phyloP scores from a whole-genome alignment of 179 eudicot genomes.

The Pouteria campechiana region DNA sequence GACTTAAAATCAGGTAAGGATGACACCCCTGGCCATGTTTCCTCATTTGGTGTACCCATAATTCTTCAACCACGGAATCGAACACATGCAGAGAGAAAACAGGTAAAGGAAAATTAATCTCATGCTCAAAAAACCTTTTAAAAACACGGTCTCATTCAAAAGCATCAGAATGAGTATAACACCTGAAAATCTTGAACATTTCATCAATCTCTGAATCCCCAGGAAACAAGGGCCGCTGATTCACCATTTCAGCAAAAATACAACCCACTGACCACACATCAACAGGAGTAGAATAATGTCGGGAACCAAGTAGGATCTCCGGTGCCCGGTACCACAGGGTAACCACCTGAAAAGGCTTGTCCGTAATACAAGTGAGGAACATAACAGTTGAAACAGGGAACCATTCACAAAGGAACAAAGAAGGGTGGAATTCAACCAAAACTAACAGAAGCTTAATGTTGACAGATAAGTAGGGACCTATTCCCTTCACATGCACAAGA shows the following conservation, averaged over 20 bases:
- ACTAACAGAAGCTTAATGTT: no score
- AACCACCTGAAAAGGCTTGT: slow-evolving; percentile 39
- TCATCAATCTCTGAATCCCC: slow-evolving; percentile 98
- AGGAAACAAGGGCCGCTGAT: slow-evolving; percentile 79
- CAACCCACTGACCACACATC: slow-evolving; percentile 66
- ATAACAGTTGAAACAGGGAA: no score
- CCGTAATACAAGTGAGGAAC: no score
- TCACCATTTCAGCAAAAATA: slow-evolving; percentile 90
- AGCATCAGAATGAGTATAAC: background rate
- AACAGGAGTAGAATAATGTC: slow-evolving; percentile 49
- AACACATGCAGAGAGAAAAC: background rate
- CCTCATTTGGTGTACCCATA: slow-evolving; percentile 91
- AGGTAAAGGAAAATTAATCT: background rate
- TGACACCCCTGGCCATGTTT: slow-evolving; percentile 94
- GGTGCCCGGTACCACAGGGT: slow-evolving; percentile 62
- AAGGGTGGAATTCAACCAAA: no score
- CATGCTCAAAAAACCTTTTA: background rate
- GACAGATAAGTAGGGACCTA: no score
- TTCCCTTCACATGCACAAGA: no score
- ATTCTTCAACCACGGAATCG: slow-evolving; percentile 28
- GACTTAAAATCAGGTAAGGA: slow-evolving; percentile 87
- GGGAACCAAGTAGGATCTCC: slow-evolving; percentile 53
- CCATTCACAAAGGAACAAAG: no score
- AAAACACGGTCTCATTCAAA: background rate
- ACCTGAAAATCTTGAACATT: slow-evolving; percentile 92